These are phyloP conservation scores for Kalmusia sp. DNA, from an alignment of 2,329 filamentous ascomycete genomes.

Conservation along the genomic window DNA sequence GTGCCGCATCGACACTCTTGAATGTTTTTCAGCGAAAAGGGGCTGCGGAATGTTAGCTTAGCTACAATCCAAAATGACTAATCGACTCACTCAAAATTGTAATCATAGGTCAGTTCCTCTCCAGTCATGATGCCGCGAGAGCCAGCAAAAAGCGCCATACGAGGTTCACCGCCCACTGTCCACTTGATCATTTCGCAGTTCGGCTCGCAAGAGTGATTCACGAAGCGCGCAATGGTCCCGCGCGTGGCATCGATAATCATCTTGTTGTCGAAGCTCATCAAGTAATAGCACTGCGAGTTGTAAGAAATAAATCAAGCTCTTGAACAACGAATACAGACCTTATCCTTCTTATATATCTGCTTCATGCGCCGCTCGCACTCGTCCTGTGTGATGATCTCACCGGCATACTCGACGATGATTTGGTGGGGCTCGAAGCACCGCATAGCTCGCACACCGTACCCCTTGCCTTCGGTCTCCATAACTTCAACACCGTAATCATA, in stretches of 20 bases:
- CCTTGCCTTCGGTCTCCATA: constrained; percentile 85
- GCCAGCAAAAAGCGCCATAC: constrained; percentile 96
- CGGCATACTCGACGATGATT: constrained; percentile 98
- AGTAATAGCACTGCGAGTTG: constrained; percentile 80
- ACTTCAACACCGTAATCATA: constrained; percentile 96
- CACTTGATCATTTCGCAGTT: constrained; percentile 99
- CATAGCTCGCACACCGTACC: constrained; percentile 90
- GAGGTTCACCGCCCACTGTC: constrained; percentile 90
- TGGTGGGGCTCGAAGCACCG: constrained; percentile 86
- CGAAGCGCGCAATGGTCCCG: constrained; percentile 94
- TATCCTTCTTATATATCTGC: constrained; percentile 89
- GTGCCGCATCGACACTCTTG: constrained; percentile 70
- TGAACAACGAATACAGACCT: constrained; percentile 62
- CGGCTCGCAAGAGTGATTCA: constrained; percentile 96
- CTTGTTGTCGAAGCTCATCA: constrained; percentile 98
- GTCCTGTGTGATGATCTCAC: constrained; percentile 94
- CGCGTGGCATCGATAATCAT: constrained; percentile 98
- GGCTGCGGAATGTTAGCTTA: constrained; percentile 28
- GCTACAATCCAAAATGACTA: not conserved
- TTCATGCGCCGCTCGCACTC: constrained; percentile 96
- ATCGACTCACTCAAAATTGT: constrained; percentile 69
- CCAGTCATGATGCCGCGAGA: constrained; percentile 90
- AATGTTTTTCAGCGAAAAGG: constrained; percentile 64
- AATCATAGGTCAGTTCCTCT: constrained; percentile 95
- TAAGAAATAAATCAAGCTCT: constrained; percentile 19